Percentiles rank a stretch among this genome's conserved stretches.
Evolutionary conservation across 2,329 filamentous ascomycete genomes (phyloP).

Genomic region (Arthrobotrys entomopaga): DNA sequence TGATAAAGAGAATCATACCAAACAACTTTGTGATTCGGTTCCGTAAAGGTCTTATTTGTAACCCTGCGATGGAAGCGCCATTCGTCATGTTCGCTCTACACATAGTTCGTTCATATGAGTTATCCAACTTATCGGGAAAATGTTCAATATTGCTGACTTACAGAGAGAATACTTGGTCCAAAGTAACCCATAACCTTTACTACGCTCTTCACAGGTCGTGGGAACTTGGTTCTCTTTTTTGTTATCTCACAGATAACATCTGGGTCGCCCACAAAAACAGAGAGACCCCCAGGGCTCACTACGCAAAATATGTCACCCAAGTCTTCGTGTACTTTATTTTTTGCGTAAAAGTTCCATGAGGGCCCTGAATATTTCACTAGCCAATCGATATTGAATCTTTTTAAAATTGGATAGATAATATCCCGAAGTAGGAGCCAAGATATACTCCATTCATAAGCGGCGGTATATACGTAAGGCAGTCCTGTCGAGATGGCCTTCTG

Average conservation of each 20-base stretch:
- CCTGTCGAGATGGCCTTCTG: conserved; percentile 24
- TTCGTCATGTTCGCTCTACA: conserved; percentile 28
- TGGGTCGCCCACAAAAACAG: conserved; percentile 22
- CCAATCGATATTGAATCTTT: no score
- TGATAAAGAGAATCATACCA: conserved; percentile 26
- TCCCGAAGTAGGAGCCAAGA: conserved; percentile 10
- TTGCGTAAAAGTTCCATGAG: conserved; percentile 1
- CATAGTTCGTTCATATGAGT: no score
- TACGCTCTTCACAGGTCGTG: conserved; percentile 23
- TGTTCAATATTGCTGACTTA: not conserved
- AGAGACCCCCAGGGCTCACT: conserved; percentile 22
- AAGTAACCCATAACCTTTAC: conserved; percentile 29
- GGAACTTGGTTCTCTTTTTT: conserved; percentile 26
- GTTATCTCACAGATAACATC: conserved; percentile 31
- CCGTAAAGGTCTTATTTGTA: conserved; percentile 22
- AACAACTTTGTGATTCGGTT: conserved; percentile 22
- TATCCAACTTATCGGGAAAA: no score
- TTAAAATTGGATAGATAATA: no score
- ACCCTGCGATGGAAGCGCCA: conserved; percentile 27
- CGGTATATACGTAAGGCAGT: conserved; percentile 22
- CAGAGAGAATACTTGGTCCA: conserved; percentile 24
- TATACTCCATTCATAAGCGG: conserved; percentile 28
- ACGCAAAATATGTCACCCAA: conserved; percentile 28
- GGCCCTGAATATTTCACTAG: no score
- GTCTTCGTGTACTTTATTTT: conserved; percentile 11